Evolutionary conservation across 345 rosid species (phyloP).

Genomic region (Viola odorata): DNA sequence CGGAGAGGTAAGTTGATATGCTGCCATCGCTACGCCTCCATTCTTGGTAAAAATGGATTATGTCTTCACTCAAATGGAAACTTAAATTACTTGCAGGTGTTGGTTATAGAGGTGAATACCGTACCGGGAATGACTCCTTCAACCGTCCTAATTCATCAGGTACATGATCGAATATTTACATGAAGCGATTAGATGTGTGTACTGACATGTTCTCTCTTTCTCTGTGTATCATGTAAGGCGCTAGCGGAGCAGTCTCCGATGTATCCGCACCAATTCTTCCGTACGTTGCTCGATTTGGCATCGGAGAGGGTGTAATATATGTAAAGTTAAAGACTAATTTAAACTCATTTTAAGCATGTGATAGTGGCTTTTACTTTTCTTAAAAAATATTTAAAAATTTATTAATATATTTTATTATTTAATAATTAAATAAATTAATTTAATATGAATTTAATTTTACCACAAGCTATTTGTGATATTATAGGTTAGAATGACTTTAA

Average conservation of each 20-base stretch:
- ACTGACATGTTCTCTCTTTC: background rate
- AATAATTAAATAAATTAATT: too few relatives aligned
- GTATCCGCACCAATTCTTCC: constrained; percentile 74
- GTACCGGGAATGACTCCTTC: constrained; percentile 99
- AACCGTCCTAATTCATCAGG: constrained; percentile 92
- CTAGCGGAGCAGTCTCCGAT: constrained; percentile 77
- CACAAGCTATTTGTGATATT: too few relatives aligned
- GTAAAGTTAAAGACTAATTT: too few relatives aligned
- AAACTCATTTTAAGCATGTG: too few relatives aligned
- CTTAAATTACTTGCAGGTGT: constrained; percentile 41
- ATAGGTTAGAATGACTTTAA: too few relatives aligned
- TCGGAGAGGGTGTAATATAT: constrained; percentile 30
- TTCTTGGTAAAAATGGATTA: background rate
- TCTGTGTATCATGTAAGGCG: constrained; percentile 43
- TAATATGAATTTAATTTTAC: too few relatives aligned
- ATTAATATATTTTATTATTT: too few relatives aligned
- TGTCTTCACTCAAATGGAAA: background rate
- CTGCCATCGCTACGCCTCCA: background rate
- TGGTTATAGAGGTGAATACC: constrained; percentile 87
- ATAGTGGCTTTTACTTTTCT: too few relatives aligned
- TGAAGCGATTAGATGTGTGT: background rate
- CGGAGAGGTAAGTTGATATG: constrained; percentile 63
- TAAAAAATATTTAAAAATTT: too few relatives aligned
- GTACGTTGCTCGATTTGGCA: constrained; percentile 67
- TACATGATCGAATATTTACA: constrained; percentile 9